These are phyloP conservation scores for Primulina eburnea DNA, from an alignment of 257 asterid genomes.

Conservation along the genomic window DNA sequence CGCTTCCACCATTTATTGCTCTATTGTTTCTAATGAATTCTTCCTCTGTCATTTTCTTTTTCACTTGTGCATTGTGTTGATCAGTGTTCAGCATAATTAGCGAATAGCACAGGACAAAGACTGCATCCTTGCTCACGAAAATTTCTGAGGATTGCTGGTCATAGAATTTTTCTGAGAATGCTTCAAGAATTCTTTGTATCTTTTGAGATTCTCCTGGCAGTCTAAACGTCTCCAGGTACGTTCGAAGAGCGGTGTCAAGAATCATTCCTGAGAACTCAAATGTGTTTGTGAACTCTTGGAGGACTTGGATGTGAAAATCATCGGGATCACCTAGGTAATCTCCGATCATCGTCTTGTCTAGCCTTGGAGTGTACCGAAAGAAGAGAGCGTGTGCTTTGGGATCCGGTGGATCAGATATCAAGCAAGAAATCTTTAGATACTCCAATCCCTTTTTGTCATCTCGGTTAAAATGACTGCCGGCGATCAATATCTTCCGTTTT, in stretches of 20 bases:
- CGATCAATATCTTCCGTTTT: conserved; percentile 67
- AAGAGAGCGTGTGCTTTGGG: conserved; percentile 74
- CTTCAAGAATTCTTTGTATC: conserved; percentile 83
- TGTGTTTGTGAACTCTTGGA: conserved; percentile 68
- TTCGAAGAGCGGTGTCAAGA: conserved; percentile 65
- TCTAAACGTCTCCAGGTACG: conserved; percentile 71
- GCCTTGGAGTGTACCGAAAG: conserved; percentile 61
- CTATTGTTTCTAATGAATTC: conserved; percentile 82
- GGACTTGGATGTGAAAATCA: conserved; percentile 64
- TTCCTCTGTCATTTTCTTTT: conserved; percentile 94
- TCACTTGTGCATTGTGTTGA: conserved; percentile 92
- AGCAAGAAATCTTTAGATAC: conserved; percentile 53
- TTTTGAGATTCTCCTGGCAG: conserved; percentile 93
- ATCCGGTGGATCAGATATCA: conserved; percentile 66
- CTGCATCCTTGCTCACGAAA: conserved; percentile 75
- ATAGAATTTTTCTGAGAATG: conserved; percentile 83
- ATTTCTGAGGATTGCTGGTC: conserved; percentile 85
- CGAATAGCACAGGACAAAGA: conserved; percentile 74
- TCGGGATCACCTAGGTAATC: conserved; percentile 88
- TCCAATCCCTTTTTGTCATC: conserved; percentile 82
- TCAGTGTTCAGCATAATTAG: conserved; percentile 94
- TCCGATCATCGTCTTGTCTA: conserved; percentile 73
- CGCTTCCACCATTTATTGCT: conserved; percentile 73
- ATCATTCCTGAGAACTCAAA: conserved; percentile 77
- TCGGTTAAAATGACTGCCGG: conserved; percentile 78